These are phyloP conservation scores for Protea cynaroides DNA, from an alignment of 164 flowering plant species.

Conservation along the genomic window DNA sequence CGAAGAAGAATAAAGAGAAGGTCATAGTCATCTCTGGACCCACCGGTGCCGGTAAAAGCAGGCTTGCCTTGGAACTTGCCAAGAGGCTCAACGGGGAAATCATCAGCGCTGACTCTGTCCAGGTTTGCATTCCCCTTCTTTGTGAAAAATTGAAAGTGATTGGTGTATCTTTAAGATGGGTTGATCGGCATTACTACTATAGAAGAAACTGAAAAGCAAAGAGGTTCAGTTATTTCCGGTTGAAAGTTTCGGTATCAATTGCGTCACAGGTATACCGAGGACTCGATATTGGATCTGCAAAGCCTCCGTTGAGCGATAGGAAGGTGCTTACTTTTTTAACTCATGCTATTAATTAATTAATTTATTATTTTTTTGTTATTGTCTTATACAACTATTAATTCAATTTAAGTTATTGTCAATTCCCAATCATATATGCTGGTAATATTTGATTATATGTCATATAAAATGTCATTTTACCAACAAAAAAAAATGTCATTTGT, in stretches of 20 bases:
- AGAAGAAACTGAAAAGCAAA: too few species aligned
- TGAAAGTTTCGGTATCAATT: neutral
- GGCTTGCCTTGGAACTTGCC: conserved; percentile 81
- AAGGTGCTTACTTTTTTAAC: conserved; percentile 34
- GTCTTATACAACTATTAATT: too few species aligned
- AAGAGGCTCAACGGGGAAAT: conserved; percentile 90
- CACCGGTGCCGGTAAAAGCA: conserved; percentile 85
- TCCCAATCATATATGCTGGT: too few species aligned
- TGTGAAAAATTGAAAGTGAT: neutral
- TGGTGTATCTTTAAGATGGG: too few species aligned
- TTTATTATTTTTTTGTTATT: neutral
- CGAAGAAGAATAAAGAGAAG: conserved; percentile 39
- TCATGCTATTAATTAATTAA: neutral
- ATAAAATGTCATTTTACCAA: too few species aligned
- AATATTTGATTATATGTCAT: too few species aligned
- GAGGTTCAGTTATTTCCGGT: neutral
- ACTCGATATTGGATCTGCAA: conserved; percentile 96
- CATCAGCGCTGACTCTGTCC: conserved; percentile 97
- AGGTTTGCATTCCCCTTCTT: conserved; percentile 35
- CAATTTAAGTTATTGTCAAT: too few species aligned
- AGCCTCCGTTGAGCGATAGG: conserved; percentile 65
- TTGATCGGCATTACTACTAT: too few species aligned
- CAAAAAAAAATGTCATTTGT: too few species aligned
- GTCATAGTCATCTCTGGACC: conserved; percentile 93
- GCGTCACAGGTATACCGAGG: conserved; percentile 70